phyloP scores from a whole-genome alignment of 257 asterid genomes.

The Asclepias syriaca region DNA sequence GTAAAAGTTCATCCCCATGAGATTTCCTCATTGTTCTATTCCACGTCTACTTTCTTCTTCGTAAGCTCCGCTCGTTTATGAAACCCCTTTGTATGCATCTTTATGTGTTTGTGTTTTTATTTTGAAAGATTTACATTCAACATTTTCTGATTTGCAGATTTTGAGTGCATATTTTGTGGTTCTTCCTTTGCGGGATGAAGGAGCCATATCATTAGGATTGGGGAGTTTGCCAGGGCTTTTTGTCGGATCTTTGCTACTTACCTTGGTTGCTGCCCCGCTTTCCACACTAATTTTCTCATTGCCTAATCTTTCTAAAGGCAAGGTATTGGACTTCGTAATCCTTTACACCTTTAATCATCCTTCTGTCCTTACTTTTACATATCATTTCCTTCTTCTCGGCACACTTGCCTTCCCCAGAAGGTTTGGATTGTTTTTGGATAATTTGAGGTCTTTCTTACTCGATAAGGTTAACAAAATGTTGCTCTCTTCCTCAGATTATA shows the following conservation, averaged over 20 bases:
- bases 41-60: slow-evolving; percentile 79
- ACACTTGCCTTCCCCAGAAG: not conserved
- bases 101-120: not conserved
- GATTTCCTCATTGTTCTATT: slow-evolving; percentile 58
- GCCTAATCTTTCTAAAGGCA: slow-evolving; percentile 90
- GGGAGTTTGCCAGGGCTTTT: slow-evolving; percentile 77
- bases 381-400: not conserved
- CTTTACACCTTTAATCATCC: not conserved
- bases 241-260: slow-evolving; percentile 78
- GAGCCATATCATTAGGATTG: slow-evolving; percentile 91
- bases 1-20: slow-evolving; percentile 85
- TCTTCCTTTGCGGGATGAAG: slow-evolving; percentile 97
- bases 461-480: not conserved
- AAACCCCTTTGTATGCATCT: no score
- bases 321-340: slow-evolving; percentile 35
- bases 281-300: slow-evolving; percentile 79
- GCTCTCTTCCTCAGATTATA: not conserved
- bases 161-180: slow-evolving; percentile 95
- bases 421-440: not conserved
- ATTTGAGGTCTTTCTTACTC: not conserved
- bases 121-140: not conserved
- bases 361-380: not conserved
- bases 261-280: slow-evolving; percentile 87
- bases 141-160: slow-evolving; percentile 43
- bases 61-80: slow-evolving; percentile 37